Conservation (phyloP, 1,139 yeast species). For the Geotrichum klebahnii region DNA sequence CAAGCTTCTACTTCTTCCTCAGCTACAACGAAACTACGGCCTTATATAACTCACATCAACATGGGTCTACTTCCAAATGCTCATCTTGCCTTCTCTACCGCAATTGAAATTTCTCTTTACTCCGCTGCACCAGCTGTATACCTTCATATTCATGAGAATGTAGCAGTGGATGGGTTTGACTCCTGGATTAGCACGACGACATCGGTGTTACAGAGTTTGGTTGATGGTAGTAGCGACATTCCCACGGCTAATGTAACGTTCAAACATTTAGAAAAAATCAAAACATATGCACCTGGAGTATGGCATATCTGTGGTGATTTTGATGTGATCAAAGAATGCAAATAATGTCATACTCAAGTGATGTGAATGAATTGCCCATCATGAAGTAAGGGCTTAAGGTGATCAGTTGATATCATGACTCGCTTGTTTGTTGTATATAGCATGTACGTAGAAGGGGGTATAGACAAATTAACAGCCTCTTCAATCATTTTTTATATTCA, state of each 20-base stretch:
- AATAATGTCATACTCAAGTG: too few species aligned
- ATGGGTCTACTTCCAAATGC: slow-evolving; percentile 75
- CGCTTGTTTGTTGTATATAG: too few species aligned
- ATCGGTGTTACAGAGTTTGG: not conserved
- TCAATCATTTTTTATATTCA: too few species aligned
- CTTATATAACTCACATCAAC: slow-evolving; percentile 59
- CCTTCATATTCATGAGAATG: slow-evolving; percentile 76
- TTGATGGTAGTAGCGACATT: not conserved
- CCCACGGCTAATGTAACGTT: slow-evolving; percentile 20
- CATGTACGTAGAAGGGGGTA: too few species aligned
- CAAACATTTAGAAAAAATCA: slow-evolving; percentile 55
- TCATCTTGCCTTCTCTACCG: slow-evolving; percentile 54
- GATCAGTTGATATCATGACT: too few species aligned
- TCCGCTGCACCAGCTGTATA: slow-evolving; percentile 22
- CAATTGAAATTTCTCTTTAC: slow-evolving; percentile 34
- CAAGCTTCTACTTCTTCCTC: too few species aligned
- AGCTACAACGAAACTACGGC: too few species aligned
- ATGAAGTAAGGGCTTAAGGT: too few species aligned
- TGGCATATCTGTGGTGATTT: slow-evolving; percentile 72
- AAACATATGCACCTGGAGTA: slow-evolving; percentile 83
- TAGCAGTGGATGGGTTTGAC: slow-evolving; percentile 46
- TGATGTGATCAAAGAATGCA: slow-evolving; percentile 3
- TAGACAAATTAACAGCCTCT: too few species aligned
- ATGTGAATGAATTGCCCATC: too few species aligned
- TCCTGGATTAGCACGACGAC: slow-evolving; percentile 32